Percentiles rank a stretch among this genome's conserved stretches.
Evolutionary conservation across 805 yeast genomes (phyloP).

Genomic region (Candida maltosa): DNA sequence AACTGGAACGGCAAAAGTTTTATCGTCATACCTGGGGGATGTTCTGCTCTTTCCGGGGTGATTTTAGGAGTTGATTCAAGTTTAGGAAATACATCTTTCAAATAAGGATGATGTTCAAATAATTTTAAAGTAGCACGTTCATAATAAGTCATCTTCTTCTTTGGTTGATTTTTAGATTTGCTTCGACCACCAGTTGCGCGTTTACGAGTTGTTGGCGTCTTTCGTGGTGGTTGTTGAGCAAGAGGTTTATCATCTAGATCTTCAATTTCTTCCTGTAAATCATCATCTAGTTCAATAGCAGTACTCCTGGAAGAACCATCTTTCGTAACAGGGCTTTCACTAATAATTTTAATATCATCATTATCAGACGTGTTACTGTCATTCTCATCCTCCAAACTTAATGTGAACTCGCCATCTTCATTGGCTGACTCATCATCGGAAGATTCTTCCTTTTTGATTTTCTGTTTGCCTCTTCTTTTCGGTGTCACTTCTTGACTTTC

Average conservation of each 20-base stretch:
- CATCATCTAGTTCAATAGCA: slow-evolving; percentile 28
- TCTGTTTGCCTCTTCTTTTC: slow-evolving; percentile 4
- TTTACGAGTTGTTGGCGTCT: slow-evolving; percentile 10
- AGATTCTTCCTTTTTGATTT: slow-evolving; percentile 2
- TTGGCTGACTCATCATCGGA: slow-evolving; percentile 15
- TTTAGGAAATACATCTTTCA: slow-evolving; percentile 67
- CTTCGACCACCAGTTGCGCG: slow-evolving; percentile 11
- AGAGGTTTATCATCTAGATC: slow-evolving; percentile 24
- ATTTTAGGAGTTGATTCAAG: slow-evolving; percentile 48
- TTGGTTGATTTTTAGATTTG: slow-evolving; percentile 29
- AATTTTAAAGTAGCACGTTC: slow-evolving; percentile 67
- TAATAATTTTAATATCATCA: slow-evolving; percentile 35
- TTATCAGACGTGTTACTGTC: slow-evolving; percentile 25
- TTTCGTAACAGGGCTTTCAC: slow-evolving; percentile 11
- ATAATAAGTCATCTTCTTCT: slow-evolving; percentile 61
- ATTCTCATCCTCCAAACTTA: slow-evolving; percentile 5
- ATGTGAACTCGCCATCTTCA: slow-evolving; percentile 12
- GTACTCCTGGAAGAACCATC: slow-evolving; percentile 19
- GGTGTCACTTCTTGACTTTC: slow-evolving; percentile 2
- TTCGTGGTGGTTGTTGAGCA: slow-evolving; percentile 19
- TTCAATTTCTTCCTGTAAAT: slow-evolving; percentile 1
- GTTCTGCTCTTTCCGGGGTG: slow-evolving; percentile 55
- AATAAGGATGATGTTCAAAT: slow-evolving; percentile 74
- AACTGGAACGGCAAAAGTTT: slow-evolving; percentile 82
- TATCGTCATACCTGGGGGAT: slow-evolving; percentile 76